Base-by-base conservation (phyloP, 1,284 basidiomycete species). In the Tilletia horrida region DNA sequence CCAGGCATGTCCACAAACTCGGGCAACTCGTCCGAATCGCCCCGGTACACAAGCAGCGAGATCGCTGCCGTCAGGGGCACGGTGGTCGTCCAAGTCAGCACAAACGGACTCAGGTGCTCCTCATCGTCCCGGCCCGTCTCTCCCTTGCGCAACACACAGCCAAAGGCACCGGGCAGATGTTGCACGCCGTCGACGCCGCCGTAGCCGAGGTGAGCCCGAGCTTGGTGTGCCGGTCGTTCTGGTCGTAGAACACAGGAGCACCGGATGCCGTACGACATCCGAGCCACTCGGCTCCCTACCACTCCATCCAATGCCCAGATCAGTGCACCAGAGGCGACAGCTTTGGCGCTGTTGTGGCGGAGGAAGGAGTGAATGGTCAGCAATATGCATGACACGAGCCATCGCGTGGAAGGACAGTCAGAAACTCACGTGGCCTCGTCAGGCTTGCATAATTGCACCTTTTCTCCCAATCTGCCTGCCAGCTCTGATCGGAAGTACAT, bases 1-100 rank as follows among this genome's bases (percentile, higher is more conserved):
- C 67, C 67, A 18, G 67, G 59, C 61, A 66, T 64, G 47, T 68
- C 67, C 48, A 68, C 67, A 40, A 68, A 68, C 44, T 68, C 67
- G 8, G 67, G 63, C 16, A 35, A 23, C 35, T 68, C 67, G 4
- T 68, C 67, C 8, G 14, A 29, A 14, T 68, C 67, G 21, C 67
- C 67, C 13, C 67, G 67, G 47, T 68, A 68, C 7, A 68, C 63
- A n/a, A 59, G 61, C 35, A 68, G 59, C 11, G 67, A 63, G 23
- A 68, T 68, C 44, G 42, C 59, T 6, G 67, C 67, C 9, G 67
- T 68, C 44, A 64, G 57, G 13, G 67, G 62, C 7, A 68, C 67
- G 13, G 43, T 55, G 25, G 61, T 50, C 25, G 65, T 55, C 67
- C 67, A 68, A 2, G 67, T 68, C 29, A 68, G 31, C 3, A 68